These are phyloP conservation scores for Adansonia digitata DNA, from an alignment of 345 rosid genomes.

Conservation along the genomic window DNA sequence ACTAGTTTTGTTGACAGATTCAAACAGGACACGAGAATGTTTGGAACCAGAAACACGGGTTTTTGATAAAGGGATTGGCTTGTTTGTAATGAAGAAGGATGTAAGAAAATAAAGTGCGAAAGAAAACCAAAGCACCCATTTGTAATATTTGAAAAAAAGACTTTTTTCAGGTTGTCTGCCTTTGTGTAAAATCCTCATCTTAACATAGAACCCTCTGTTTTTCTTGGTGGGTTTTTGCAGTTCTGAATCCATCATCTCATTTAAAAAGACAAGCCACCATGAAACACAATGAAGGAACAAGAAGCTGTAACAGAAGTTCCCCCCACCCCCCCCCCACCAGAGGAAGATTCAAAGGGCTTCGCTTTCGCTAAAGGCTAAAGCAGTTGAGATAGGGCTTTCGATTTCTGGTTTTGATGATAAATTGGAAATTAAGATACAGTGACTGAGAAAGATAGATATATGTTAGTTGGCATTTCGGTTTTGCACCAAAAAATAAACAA, in stretches of 20 bases:
- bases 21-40: slow-evolving; percentile 67
- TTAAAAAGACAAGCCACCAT: slow-evolving; percentile 11
- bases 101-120: slow-evolving; percentile 67
- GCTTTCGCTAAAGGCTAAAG: neutral
- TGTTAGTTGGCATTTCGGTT: slow-evolving; percentile 49
- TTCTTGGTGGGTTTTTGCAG: slow-evolving; percentile 31
- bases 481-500: slow-evolving; percentile 11
- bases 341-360: slow-evolving; percentile 8
- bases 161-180: slow-evolving; percentile 40
- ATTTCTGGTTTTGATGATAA: slow-evolving; percentile 33
- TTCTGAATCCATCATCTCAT: slow-evolving; percentile 46
- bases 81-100: slow-evolving; percentile 58
- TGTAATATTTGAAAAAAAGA: slow-evolving; percentile 56
- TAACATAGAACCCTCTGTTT: slow-evolving; percentile 37
- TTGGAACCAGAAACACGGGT: slow-evolving; percentile 34
- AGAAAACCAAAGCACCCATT: slow-evolving; percentile 73
- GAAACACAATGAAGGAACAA: neutral
- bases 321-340: neutral
- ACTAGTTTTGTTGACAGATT: slow-evolving; percentile 37
- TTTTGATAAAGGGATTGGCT: slow-evolving; percentile 39
- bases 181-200: slow-evolving; percentile 43
- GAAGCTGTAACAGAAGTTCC: neutral
- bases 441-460: slow-evolving; percentile 25
- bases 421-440: slow-evolving; percentile 51
- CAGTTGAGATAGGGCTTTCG: slow-evolving; percentile 46